Conservation (phyloP, 768 basidiomycete genomes). For the Suillus paluster region DNA sequence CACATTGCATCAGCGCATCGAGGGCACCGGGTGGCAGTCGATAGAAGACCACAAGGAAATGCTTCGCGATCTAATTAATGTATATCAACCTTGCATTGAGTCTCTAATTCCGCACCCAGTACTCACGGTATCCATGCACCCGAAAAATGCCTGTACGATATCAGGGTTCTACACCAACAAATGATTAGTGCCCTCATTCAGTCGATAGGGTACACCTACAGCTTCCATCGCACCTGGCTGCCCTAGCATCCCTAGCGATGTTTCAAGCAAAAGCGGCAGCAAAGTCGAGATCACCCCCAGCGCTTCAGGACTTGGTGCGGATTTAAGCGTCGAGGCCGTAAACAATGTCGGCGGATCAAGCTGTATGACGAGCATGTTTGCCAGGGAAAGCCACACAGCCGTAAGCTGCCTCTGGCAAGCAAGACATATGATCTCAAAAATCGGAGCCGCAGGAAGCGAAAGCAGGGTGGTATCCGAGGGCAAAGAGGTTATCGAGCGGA, state of each 20-base stretch:
- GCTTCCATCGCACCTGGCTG: conserved; percentile 69
- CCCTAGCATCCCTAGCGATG: conserved; percentile 56
- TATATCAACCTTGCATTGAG: neutral
- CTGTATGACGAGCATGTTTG: conserved; percentile 79
- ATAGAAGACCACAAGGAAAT: conserved; percentile 53
- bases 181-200: conserved; percentile 14
- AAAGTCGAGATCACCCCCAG: conserved; percentile 57
- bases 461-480: conserved; percentile 78
- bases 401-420: conserved; percentile 75
- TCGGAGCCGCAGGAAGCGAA: conserved; percentile 78
- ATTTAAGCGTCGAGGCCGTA: conserved; percentile 46
- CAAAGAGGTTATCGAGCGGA: conserved; percentile 85
- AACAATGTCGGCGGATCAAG: conserved; percentile 70
- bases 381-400: conserved; percentile 84
- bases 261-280: conserved; percentile 61
- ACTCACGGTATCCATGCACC: conserved; percentile 76
- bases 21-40: conserved; percentile 65
- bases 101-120: neutral
- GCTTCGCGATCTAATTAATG: neutral
- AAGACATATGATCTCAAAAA: conserved; percentile 78
- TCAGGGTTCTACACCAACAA: conserved; percentile 74
- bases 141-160: conserved; percentile 88
- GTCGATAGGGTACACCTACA: conserved; percentile 53
- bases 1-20: conserved; percentile 71
- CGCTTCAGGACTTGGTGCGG: conserved; percentile 57